Conservation (phyloP, 495 filamentous ascomycete genomes). For the Annulohypoxylon maeteangense region DNA sequence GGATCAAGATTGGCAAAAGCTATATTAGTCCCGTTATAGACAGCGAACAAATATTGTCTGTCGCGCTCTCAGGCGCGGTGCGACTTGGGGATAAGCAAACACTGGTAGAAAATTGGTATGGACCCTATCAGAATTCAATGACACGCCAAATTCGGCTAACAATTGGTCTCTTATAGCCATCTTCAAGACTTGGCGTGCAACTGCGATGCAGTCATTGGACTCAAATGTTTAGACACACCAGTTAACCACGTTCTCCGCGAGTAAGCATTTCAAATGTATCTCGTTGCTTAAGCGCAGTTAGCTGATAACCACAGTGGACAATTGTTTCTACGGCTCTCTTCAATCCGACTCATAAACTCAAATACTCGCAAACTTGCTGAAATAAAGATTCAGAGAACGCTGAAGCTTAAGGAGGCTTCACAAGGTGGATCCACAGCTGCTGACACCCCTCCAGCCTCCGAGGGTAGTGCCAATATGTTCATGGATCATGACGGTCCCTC, state of each 20-base stretch:
- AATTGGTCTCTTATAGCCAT: constrained; percentile 26
- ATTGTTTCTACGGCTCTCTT: constrained; percentile 40
- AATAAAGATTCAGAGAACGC: constrained; percentile 45
- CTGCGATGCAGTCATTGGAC: constrained; percentile 46
- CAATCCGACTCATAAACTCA: constrained; percentile 21
- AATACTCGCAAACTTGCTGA: constrained; percentile 25
- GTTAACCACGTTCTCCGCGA: constrained; percentile 51
- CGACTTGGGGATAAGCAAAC: constrained; percentile 46
- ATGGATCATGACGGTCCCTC: constrained; percentile 8
- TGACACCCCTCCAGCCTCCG: not conserved
- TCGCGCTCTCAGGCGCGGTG: constrained; percentile 30
- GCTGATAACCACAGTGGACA: constrained; percentile 41
- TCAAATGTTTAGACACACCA: constrained; percentile 46
- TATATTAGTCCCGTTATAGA: constrained; percentile 55
- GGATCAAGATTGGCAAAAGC: constrained; percentile 56
- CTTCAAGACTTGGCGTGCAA: constrained; percentile 49
- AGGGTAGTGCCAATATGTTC: not conserved
- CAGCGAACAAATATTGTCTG: constrained; percentile 26
- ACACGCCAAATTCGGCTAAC: constrained; percentile 6
- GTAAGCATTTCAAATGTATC: constrained; percentile 35
- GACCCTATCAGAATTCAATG: not conserved
- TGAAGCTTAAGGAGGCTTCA: constrained; percentile 44
- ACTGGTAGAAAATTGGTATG: constrained; percentile 51
- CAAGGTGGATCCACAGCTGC: constrained; percentile 1
- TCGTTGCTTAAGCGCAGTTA: not conserved